Base-by-base conservation (phyloP, 1,284 basidiomycete species). In the Coniophora puteana region DNA sequence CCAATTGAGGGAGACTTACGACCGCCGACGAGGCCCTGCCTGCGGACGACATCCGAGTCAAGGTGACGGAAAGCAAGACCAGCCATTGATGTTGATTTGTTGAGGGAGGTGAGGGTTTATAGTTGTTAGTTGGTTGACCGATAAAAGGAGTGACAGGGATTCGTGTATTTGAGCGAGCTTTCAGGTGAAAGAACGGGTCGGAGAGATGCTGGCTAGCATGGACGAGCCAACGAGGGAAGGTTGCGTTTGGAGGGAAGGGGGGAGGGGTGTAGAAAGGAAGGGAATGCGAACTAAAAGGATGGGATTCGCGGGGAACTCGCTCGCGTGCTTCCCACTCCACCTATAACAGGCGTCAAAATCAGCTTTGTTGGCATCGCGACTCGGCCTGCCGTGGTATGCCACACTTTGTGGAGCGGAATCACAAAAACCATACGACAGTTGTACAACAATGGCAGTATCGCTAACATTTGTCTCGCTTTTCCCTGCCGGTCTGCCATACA, bases 351-450 rank as follows among this genome's bases (percentile, higher is more conserved):
- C 41, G 36, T 26, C 27, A 28, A 16, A 32, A n/a, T 11, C 10
- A 24, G 18, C 5, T 6, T 20, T 8, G 61, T 59, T 59, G 57
- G 61, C 57, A 61, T 63, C 57, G 49, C 61, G 31, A 63, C 60
- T 40, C 12, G 36, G 8, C 20, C 26, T n/a, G n/a, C n/a, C n/a
- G n/a, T n/a, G n/a, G n/a, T 35, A 20, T 20, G n/a, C 33, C 14
- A 14, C 29, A 31, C 29, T 27, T 31, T 35, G 33, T 35, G 33
- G 33, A 35, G 33, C 33, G 33, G 33, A 20, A n/a, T n/a, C n/a
- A n/a, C n/a, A n/a, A n/a, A n/a, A n/a, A n/a, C n/a, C n/a, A n/a
- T n/a, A n/a, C n/a, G n/a, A n/a, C n/a, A n/a, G n/a, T n/a, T n/a
- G n/a, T n/a, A n/a, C n/a, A n/a, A n/a, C n/a, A n/a, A n/a, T n/a